Percentiles rank a stretch among this genome's conserved stretches.
These are phyloP conservation scores for Backusella circina DNA, from an alignment of 192 early-diverging fungal species.

Conservation along the genomic window DNA sequence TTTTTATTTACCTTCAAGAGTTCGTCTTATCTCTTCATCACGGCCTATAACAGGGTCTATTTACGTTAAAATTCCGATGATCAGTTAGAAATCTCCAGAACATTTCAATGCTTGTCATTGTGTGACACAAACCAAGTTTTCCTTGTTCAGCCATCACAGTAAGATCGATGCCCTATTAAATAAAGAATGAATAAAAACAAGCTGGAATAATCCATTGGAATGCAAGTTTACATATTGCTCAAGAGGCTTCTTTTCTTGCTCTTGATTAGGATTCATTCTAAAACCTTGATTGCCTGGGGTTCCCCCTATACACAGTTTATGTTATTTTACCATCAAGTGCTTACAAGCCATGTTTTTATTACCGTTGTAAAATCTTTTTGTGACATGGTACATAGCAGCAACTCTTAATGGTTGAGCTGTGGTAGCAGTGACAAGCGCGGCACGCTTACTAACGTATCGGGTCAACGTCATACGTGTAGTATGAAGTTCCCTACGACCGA, in stretches of 20 bases:
- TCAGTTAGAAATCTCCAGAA: not conserved
- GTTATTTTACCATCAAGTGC: not conserved
- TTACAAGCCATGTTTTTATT: not conserved
- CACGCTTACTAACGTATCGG: not conserved
- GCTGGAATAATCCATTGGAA: not conserved
- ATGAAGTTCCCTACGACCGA: not conserved
- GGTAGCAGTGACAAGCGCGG: not conserved
- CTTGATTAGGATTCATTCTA: conserved; percentile 14
- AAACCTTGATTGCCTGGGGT: conserved; percentile 15
- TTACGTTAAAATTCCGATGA: not conserved
- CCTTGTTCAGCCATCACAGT: conserved; percentile 70
- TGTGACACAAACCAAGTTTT: conserved; percentile 49
- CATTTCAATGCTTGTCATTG: not conserved
- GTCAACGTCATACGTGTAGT: not conserved
- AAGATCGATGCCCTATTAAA: conserved; percentile 62
- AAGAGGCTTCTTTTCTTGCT: conserved; percentile 32
- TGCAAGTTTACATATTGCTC: conserved; percentile 31
- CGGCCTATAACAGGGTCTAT: conserved; percentile 76
- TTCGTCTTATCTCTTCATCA: conserved; percentile 73
- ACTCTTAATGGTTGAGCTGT: not conserved
- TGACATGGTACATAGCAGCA: not conserved
- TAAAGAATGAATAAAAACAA: not conserved
- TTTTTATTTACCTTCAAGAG: conserved; percentile 59
- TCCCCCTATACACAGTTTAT: not conserved
- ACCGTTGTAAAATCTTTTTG: not conserved